These are phyloP conservation scores for Acanthamoeba triangularis DNA, from an alignment of 208 protist genomes.

Conservation along the genomic window DNA sequence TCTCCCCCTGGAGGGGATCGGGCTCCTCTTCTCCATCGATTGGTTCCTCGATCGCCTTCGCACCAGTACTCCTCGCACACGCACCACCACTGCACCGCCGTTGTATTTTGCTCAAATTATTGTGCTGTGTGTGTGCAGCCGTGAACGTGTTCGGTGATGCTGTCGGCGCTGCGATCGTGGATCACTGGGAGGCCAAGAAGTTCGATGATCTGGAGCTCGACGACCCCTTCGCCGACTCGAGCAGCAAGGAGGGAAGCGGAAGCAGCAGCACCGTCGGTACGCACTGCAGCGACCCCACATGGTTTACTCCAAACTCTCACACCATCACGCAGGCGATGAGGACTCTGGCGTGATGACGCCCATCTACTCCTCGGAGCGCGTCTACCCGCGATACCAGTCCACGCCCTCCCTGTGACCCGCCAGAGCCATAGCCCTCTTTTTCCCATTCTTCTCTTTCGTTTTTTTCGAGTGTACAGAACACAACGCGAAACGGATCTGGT, in stretches of 20 bases:
- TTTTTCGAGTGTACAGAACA: too few species aligned
- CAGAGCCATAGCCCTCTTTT: too few species aligned
- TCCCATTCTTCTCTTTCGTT: too few species aligned
- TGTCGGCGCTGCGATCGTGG: conserved; percentile 25
- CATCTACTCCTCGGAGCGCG: neutral
- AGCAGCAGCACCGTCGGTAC: neutral
- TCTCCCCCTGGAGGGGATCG: conserved; percentile 59
- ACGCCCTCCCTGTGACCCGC: neutral
- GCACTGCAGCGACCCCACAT: neutral
- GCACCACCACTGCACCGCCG: neutral
- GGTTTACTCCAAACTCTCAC: neutral
- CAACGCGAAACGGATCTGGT: too few species aligned
- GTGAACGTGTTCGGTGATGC: conserved; percentile 51
- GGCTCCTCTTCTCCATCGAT: conserved; percentile 73
- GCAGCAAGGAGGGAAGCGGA: conserved; percentile 2
- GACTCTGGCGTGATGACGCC: neutral
- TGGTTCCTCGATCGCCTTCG: conserved; percentile 78
- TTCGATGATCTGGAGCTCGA: neutral
- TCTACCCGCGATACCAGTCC: conserved; percentile 23
- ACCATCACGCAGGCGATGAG: neutral
- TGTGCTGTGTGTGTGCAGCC: neutral
- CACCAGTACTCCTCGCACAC: neutral
- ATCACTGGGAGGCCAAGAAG: conserved; percentile 63
- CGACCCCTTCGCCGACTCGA: neutral
- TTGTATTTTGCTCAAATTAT: neutral